These are phyloP conservation scores for Gentiana macrophylla DNA, from an alignment of 257 asterid genomes.

Conservation along the genomic window DNA sequence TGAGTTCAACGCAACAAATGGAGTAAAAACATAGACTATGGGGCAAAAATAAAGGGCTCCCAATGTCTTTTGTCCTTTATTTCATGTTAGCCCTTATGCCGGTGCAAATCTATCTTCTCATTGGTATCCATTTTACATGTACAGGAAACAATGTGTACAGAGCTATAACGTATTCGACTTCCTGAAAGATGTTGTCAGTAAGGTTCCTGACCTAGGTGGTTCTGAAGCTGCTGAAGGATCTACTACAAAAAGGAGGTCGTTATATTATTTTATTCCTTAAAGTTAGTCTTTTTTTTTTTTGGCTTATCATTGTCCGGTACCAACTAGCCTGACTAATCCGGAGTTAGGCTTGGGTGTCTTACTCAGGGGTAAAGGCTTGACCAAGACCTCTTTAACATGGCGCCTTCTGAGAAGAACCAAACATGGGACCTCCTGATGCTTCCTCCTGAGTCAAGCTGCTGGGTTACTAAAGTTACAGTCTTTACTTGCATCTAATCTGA, in stretches of 20 bases:
- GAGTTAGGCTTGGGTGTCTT: too few relatives aligned
- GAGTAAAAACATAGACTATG: too few relatives aligned
- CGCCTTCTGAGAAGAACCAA: too few relatives aligned
- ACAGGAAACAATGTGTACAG: conserved; percentile 88
- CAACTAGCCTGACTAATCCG: too few relatives aligned
- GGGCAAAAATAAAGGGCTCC: too few relatives aligned
- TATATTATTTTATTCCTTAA: not conserved
- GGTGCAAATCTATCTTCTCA: not conserved
- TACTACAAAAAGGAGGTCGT: conserved; percentile 3
- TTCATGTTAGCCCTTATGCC: not conserved
- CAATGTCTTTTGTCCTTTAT: not conserved
- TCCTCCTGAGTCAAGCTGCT: too few relatives aligned
- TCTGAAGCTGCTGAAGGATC: conserved; percentile 8
- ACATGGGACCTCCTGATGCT: too few relatives aligned
- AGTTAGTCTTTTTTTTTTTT: not conserved
- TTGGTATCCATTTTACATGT: not conserved
- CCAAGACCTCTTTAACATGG: too few relatives aligned
- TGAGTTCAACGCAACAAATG: too few relatives aligned
- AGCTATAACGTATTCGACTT: conserved; percentile 91
- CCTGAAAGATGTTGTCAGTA: conserved; percentile 84
- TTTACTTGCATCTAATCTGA: not conserved
- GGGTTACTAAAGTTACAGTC: too few relatives aligned
- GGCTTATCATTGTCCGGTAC: not conserved
- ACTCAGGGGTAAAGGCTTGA: too few relatives aligned
- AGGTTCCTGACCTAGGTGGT: conserved; percentile 87